phyloP scores from a whole-genome alignment of 2,329 filamentous ascomycete species.

The Trichoderma sp. region DNA sequence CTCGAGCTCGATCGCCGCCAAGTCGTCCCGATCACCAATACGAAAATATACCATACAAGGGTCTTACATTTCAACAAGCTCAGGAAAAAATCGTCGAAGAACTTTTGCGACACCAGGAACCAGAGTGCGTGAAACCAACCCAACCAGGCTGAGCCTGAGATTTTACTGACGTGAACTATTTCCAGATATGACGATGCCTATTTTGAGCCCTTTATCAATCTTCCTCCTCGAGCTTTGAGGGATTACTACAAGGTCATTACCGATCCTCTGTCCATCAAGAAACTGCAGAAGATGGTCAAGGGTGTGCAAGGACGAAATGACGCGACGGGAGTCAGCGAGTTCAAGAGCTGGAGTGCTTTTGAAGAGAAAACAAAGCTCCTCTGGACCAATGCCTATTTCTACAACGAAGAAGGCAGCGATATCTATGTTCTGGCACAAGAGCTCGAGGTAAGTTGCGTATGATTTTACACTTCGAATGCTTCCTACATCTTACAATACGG shows the following conservation, averaged over 20 bases:
- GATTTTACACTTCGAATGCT: background rate
- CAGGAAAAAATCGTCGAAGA: slow-evolving; percentile 83
- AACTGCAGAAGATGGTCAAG: slow-evolving; percentile 72
- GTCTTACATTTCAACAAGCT: slow-evolving; percentile 76
- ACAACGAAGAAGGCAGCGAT: slow-evolving; percentile 89
- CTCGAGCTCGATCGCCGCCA: slow-evolving; percentile 38
- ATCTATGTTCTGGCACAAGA: slow-evolving; percentile 75
- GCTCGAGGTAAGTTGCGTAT: slow-evolving; percentile 60
- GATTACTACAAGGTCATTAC: slow-evolving; percentile 87
- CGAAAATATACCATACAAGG: slow-evolving; percentile 61
- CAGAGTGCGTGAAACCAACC: slow-evolving; percentile 49
- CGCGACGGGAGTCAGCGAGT: slow-evolving; percentile 62
- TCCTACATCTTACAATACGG: slow-evolving; percentile 21
- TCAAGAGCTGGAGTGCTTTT: slow-evolving; percentile 79
- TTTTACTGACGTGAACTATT: slow-evolving; percentile 29
- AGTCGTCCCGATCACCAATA: slow-evolving; percentile 53
- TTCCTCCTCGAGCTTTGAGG: slow-evolving; percentile 71
- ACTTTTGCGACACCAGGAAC: slow-evolving; percentile 65
- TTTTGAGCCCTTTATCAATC: slow-evolving; percentile 71
- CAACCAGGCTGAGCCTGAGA: background rate
- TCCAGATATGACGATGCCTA: slow-evolving; percentile 66
- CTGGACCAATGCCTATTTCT: slow-evolving; percentile 84
- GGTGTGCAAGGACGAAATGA: slow-evolving; percentile 68
- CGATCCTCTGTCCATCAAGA: slow-evolving; percentile 75
- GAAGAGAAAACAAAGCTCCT: slow-evolving; percentile 77